These are phyloP conservation scores for Elaeis oleifera DNA, from an alignment of 202 grass and related monocot species.

Conservation along the genomic window DNA sequence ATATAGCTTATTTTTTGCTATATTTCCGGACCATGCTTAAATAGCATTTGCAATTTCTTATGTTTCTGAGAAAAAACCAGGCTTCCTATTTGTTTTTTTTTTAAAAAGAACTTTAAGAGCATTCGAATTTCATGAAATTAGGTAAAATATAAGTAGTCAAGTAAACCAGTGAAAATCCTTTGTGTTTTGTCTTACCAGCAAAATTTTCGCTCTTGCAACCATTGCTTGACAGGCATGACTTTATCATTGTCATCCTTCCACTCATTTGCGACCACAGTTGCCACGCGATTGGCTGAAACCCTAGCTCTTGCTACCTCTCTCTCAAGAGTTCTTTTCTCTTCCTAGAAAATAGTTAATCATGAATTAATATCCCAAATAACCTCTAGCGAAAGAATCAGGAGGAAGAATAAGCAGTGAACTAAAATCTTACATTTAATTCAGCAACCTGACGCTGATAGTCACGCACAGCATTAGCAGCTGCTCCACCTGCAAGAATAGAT, in stretches of 20 bases:
- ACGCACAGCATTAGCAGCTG: constrained; percentile 40
- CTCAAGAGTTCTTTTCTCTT: constrained; percentile 91
- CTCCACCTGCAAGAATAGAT: constrained; percentile 47
- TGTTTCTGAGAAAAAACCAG: no score
- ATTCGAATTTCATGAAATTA: no score
- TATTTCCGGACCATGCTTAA: no score
- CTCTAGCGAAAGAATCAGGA: neutral
- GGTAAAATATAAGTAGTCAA: no score
- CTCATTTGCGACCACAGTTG: constrained; percentile 51
- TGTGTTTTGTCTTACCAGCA: constrained; percentile 39
- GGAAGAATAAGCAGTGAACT: neutral
- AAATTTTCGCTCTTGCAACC: constrained; percentile 81
- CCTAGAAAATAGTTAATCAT: constrained; percentile 32
- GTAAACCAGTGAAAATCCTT: no score
- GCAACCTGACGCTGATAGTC: constrained; percentile 56
- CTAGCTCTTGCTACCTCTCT: constrained; percentile 75
- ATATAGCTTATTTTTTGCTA: no score
- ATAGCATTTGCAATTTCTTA: no score
- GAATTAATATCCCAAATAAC: neutral
- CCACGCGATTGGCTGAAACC: constrained; percentile 67
- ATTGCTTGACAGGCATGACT: constrained; percentile 80
- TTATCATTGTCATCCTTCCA: constrained; percentile 76
- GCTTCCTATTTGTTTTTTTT: no score
- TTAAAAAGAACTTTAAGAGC: no score
- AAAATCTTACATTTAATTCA: constrained; percentile 51